Evolutionary conservation across 306 rosid genomes (phyloP), one percentile per base, ranked within the genome.

Genomic region (Cucumis melo): DNA sequence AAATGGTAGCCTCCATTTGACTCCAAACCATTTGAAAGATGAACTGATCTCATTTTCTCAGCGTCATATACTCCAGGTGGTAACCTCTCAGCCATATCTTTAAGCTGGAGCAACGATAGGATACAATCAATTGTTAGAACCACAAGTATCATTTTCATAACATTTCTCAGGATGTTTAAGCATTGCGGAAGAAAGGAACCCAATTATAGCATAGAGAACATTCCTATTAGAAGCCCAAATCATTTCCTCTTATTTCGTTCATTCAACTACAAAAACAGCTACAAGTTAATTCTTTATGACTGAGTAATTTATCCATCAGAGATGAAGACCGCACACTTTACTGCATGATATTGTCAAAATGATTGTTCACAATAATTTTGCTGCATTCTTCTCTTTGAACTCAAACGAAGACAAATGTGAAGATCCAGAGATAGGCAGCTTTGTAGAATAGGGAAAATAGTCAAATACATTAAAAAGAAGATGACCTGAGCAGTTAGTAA

Each of bases 41-140:
- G 84, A 61, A 86, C 82, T 41, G 86, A 77, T 78, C 85, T 86
- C 80, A 89, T 84, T 82, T 83, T 90, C 83, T 89, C 92, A 1
- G 86, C 36, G 68, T 84, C 96, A 78, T 89, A 88, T 53, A 79
- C 89, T 76, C 94, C 99, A 74, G 95, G 92, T 53, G 97, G 97
- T 71, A 92, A 83, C 80, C 89, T 90, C 90, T 89, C 95, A n/a
- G 98, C 98, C 72, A 94, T 72, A 86, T 88, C 96, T 90, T 89
- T 94, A 57, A 94, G 88, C 99, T 94, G 91, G 68, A 84, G 85
- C 64, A 78, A 66, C 42, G 13, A 75, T n/a, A 57, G 70, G 36
- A 46, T 24, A 39, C 41, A 41, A 57, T 17, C 62, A 32, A 73
- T 15, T 41, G 27, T 38, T 75, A 58, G 78, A 58, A 59, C 13